phyloP scores from a whole-genome alignment of 1,284 basidiomycete species.

The Ganoderma sinense region DNA sequence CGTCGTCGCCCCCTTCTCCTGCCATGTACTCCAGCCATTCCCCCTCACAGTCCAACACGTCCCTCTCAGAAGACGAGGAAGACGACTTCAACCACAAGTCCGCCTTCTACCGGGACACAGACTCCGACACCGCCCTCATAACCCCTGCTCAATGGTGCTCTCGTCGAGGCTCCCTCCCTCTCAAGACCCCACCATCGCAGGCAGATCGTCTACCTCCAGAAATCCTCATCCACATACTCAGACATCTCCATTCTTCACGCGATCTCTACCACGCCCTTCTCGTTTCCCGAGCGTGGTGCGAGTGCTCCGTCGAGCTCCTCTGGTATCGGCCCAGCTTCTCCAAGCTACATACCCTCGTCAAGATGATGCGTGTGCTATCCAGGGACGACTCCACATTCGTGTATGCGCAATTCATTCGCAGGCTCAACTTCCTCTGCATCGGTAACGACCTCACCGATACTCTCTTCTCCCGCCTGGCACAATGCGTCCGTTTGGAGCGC shows the following conservation, averaged over 20 bases:
- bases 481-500: slow-evolving; percentile 89
- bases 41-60: slow-evolving; percentile 60
- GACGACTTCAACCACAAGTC: slow-evolving; percentile 59
- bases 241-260: slow-evolving; percentile 76
- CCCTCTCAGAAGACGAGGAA: slow-evolving; percentile 70
- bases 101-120: slow-evolving; percentile 50
- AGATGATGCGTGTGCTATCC: slow-evolving; percentile 76
- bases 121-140: slow-evolving; percentile 49
- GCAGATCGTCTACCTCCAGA: slow-evolving; percentile 81
- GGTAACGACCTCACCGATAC: slow-evolving; percentile 80
- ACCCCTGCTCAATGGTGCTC: slow-evolving; percentile 74
- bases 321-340: slow-evolving; percentile 93
- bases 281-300: slow-evolving; percentile 94
- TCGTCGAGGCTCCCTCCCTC: slow-evolving; percentile 39
- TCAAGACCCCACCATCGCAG: slow-evolving; percentile 47
- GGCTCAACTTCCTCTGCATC: slow-evolving; percentile 89
- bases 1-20: slow-evolving; percentile 25
- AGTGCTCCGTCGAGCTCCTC: slow-evolving; percentile 93
- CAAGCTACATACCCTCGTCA: slow-evolving; percentile 75
- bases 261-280: slow-evolving; percentile 83
- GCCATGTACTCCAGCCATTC: slow-evolving; percentile 62
- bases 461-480: slow-evolving; percentile 76
- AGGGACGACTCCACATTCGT: slow-evolving; percentile 80
- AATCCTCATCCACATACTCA: slow-evolving; percentile 93
- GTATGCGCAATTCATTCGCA: slow-evolving; percentile 88